Conservation (phyloP, 192 early-diverging fungal species). For the Paraglomus occultum region DNA sequence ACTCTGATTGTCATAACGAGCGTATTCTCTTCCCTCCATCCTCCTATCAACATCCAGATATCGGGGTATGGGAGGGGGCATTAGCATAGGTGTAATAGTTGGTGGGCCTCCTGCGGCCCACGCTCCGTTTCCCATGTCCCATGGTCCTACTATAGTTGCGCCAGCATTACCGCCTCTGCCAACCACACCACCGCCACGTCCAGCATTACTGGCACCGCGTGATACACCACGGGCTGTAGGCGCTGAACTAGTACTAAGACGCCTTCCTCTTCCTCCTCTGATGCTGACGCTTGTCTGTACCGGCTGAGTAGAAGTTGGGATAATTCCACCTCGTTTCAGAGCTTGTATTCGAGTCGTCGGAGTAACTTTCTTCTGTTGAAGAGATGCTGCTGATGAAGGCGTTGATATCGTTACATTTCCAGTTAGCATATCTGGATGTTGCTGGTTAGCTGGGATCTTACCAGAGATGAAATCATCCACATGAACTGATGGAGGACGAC, state of each 20-base stretch:
- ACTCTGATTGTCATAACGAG: slow-evolving; percentile 22
- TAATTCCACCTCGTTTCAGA: slow-evolving; percentile 12
- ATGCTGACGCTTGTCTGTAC: slow-evolving; percentile 1
- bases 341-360: not conserved
- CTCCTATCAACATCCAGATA: slow-evolving; percentile 30
- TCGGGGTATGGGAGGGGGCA: slow-evolving; percentile 13
- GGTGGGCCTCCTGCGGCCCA: slow-evolving; percentile 16
- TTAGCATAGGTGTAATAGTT: not conserved
- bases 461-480: slow-evolving; percentile 38
- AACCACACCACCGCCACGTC: slow-evolving; percentile 1
- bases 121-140: slow-evolving; percentile 19
- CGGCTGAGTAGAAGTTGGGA: not conserved
- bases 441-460: slow-evolving; percentile 26
- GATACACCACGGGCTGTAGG: slow-evolving; percentile 14
- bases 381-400: not conserved
- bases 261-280: slow-evolving; percentile 19
- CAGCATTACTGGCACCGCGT: slow-evolving; percentile 5
- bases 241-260: slow-evolving; percentile 21
- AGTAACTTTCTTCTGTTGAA: slow-evolving; percentile 31
- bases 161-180: slow-evolving; percentile 21
- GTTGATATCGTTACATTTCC: not conserved
- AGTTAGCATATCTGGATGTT: slow-evolving; percentile 29
- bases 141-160: slow-evolving; percentile 12
- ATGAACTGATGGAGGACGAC: slow-evolving; percentile 38
- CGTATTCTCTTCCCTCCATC: slow-evolving; percentile 28